Conservation (phyloP, 768 basidiomycete genomes). For the Collybia mongolica region DNA sequence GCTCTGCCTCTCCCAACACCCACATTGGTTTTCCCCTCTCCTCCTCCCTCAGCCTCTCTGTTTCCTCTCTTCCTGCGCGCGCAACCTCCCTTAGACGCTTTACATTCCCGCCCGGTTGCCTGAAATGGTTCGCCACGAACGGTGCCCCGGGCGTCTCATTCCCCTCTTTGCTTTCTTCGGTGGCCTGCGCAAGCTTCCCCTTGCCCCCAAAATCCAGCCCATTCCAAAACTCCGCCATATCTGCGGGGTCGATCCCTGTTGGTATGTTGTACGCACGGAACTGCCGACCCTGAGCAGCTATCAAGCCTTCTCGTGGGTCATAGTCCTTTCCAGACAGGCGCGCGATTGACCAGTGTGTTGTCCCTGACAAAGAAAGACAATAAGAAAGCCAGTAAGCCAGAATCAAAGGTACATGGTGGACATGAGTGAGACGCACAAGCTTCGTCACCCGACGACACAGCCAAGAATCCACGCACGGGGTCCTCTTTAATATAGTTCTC, state of each 20-base stretch:
- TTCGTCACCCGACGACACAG: constrained; percentile 19
- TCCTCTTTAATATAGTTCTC: constrained; percentile 41
- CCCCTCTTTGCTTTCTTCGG: constrained; percentile 18
- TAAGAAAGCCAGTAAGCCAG: not conserved
- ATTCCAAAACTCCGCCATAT: constrained; percentile 46
- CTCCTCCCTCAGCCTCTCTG: constrained; percentile 29
- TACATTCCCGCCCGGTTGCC: constrained; percentile 29
- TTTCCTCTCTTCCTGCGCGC: constrained; percentile 40
- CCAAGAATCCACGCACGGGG: constrained; percentile 31
- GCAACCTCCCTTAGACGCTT: constrained; percentile 45
- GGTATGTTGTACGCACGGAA: constrained; percentile 49
- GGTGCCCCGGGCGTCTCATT: constrained; percentile 11
- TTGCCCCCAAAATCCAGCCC: constrained; percentile 40
- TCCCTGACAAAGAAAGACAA: constrained; percentile 43
- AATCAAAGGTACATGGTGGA: not conserved
- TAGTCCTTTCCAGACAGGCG: constrained; percentile 30
- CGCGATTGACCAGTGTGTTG: constrained; percentile 54
- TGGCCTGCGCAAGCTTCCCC: not conserved
- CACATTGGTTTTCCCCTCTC: constrained; percentile 46
- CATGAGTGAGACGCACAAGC: not conserved
- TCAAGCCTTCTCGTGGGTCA: constrained; percentile 35
- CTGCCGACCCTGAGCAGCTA: constrained; percentile 37
- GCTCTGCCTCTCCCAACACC: constrained; percentile 28
- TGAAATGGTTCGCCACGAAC: constrained; percentile 32
- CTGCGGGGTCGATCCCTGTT: constrained; percentile 38